Percentiles rank a stretch among this genome's conserved stretches.
Conservation (phyloP, 1,284 basidiomycete species). For the Boletus hoseneyae region DNA sequence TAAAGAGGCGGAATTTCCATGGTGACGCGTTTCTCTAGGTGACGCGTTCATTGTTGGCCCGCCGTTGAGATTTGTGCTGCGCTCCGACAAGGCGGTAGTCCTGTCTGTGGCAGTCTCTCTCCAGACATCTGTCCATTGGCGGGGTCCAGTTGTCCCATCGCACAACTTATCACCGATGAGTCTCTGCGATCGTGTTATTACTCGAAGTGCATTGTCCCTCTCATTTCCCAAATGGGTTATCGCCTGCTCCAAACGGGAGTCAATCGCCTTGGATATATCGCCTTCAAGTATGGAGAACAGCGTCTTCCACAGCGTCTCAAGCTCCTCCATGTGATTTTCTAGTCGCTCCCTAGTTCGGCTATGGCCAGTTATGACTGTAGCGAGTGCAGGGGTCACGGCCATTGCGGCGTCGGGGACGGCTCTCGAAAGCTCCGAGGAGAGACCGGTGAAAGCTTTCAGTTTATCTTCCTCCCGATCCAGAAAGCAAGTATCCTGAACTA, state of each 20-base stretch:
- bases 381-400: conserved; percentile 43
- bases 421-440: conserved; percentile 45
- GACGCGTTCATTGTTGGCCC: conserved; percentile 8
- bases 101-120: conserved; percentile 19
- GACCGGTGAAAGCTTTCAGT: conserved; percentile 42
- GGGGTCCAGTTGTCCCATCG: conserved; percentile 10
- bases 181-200: conserved; percentile 21
- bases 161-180: conserved; percentile 6
- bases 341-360: conserved; percentile 41
- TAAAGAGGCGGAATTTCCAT: conserved; percentile 11
- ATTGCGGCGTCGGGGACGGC: conserved; percentile 40
- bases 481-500: conserved; percentile 40
- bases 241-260: conserved; percentile 38
- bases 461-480: conserved; percentile 41
- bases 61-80: conserved; percentile 8
- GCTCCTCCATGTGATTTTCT: conserved; percentile 37
- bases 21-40: conserved; percentile 14
- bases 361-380: conserved; percentile 42
- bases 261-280: conserved; percentile 39
- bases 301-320: conserved; percentile 44
- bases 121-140: conserved; percentile 15
- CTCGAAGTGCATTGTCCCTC: conserved; percentile 26
- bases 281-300: conserved; percentile 40
- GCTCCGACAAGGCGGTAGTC: conserved; percentile 14
- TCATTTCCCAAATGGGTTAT: conserved; percentile 37